Percentiles rank a stretch among this genome's conserved stretches.
Conservation (phyloP, 75 land plant genomes). For the Picea sitchensis region DNA sequence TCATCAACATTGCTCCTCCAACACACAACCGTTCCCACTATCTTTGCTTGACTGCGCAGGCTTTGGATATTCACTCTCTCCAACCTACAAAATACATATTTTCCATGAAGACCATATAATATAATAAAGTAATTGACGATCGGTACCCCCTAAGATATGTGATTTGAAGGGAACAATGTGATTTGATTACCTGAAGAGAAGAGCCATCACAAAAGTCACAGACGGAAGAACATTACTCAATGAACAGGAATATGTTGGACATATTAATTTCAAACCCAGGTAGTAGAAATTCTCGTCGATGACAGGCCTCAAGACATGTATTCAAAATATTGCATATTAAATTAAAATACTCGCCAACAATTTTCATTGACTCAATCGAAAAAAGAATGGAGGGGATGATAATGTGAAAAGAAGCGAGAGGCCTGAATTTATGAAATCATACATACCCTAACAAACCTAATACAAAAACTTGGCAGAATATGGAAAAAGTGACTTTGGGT, state of each 20-base stretch:
- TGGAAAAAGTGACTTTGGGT: no score
- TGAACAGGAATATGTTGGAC: constrained; percentile 20
- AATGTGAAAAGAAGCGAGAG: no score
- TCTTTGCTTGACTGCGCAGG: not conserved
- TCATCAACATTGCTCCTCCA: constrained; percentile 36
- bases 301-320: constrained; percentile 1
- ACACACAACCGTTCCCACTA: constrained; percentile 35
- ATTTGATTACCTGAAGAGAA: constrained; percentile 19
- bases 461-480: not conserved
- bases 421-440: no score
- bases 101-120: no score
- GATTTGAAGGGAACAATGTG: not conserved
- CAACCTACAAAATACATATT: constrained; percentile 7
- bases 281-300: constrained; percentile 12
- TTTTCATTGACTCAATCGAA: not conserved
- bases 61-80: constrained; percentile 16
- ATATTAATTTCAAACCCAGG: not conserved
- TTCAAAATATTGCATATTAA: not conserved
- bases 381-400: not conserved
- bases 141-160: no score
- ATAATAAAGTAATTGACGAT: no score
- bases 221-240: constrained; percentile 29
- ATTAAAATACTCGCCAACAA: not conserved
- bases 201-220: constrained; percentile 29
- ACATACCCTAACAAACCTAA: not conserved